phyloP scores from a whole-genome alignment of 2,329 filamentous ascomycete species.

The Zasmidium citrigriseum region DNA sequence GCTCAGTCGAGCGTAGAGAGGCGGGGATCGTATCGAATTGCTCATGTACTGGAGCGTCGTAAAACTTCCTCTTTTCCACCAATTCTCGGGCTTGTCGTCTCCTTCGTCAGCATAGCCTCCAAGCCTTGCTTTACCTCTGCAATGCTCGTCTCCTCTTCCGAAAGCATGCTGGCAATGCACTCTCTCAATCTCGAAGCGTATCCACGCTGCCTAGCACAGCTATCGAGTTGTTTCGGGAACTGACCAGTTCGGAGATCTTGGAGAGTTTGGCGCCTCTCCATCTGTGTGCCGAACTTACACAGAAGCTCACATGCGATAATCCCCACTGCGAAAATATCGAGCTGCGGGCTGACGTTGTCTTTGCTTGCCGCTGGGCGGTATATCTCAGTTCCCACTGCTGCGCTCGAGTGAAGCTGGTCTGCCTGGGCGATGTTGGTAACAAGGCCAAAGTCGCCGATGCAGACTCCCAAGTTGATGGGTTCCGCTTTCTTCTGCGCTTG shows the following conservation, averaged over 20 bases:
- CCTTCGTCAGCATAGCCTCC: not conserved
- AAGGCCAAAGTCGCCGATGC: slow-evolving; percentile 69
- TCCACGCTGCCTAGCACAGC: slow-evolving; percentile 6
- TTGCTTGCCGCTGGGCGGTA: slow-evolving; percentile 55
- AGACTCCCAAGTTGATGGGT: slow-evolving; percentile 42
- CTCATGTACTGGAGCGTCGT: too few species aligned
- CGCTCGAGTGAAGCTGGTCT: slow-evolving; percentile 6
- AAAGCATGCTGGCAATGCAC: not conserved
- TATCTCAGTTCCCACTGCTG: slow-evolving; percentile 62
- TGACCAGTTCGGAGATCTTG: slow-evolving; percentile 29
- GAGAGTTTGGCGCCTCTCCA: slow-evolving; percentile 42
- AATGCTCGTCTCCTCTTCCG: not conserved
- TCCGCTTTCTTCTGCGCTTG: slow-evolving; percentile 12
- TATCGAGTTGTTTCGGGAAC: slow-evolving; percentile 16
- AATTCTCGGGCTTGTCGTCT: too few species aligned
- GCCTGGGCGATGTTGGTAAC: slow-evolving; percentile 55
- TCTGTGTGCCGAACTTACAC: slow-evolving; percentile 51
- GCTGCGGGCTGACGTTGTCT: slow-evolving; percentile 47
- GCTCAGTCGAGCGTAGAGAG: too few species aligned
- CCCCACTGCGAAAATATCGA: slow-evolving; percentile 64
- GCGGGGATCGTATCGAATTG: too few species aligned
- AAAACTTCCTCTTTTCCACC: too few species aligned
- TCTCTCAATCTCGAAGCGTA: not conserved
- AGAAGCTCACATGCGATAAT: slow-evolving; percentile 65
- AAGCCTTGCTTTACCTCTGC: not conserved